Conservation (phyloP, 495 filamentous ascomycete genomes). For the Pseudotulostoma volvatum region DNA sequence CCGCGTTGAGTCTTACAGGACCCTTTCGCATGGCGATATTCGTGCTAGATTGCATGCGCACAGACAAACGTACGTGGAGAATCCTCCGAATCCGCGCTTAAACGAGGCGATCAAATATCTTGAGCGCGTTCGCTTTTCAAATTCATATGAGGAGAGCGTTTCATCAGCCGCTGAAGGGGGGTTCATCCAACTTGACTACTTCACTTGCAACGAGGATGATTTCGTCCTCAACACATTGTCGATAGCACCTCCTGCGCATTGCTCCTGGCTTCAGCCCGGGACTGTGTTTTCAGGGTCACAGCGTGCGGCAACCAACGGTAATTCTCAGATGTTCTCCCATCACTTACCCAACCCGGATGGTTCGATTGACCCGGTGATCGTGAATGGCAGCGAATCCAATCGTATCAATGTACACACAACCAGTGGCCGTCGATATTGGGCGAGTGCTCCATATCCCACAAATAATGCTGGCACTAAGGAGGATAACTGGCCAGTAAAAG, state of each 20-base stretch:
- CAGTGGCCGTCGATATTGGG: constrained; percentile 20
- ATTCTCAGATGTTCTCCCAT: constrained; percentile 13
- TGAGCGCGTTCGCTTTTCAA: constrained; percentile 40
- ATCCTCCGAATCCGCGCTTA: constrained; percentile 25
- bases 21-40: constrained; percentile 26
- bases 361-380: constrained; percentile 23
- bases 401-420: constrained; percentile 20
- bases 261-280: constrained; percentile 51
- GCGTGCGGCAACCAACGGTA: constrained; percentile 23
- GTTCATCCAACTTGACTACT: constrained; percentile 27
- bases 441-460: constrained; percentile 18
- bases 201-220: constrained; percentile 37
- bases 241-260: constrained; percentile 37
- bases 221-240: constrained; percentile 42
- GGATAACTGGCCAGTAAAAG: constrained; percentile 57
- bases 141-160: constrained; percentile 38
- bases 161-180: constrained; percentile 33
- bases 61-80: constrained; percentile 34
- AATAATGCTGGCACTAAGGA: constrained; percentile 23
- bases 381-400: constrained; percentile 20
- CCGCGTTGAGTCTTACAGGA: constrained; percentile 17
- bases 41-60: constrained; percentile 32
- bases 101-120: constrained; percentile 52
- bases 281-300: constrained; percentile 49
- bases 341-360: constrained; percentile 13